Evolutionary conservation across 164 flowering plant species (phyloP).

Genomic region (Brasenia schreberi): DNA sequence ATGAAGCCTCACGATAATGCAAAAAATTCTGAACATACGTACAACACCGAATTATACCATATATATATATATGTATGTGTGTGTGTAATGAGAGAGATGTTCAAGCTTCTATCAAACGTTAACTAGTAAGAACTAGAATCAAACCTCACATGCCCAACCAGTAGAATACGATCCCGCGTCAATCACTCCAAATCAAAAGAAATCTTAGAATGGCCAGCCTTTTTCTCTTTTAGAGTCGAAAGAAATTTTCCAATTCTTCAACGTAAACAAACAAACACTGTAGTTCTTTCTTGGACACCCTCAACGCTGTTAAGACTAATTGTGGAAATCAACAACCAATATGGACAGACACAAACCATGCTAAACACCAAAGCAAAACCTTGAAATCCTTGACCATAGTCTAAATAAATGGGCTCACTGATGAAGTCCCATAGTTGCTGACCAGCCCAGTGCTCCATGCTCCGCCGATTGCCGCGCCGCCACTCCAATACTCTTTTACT

Average conservation of each 20-base stretch:
- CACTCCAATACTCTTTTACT: neutral
- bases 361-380: neutral
- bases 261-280: neutral
- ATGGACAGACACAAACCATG: neutral
- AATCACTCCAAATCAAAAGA: neutral
- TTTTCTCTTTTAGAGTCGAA: neutral
- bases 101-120: too few species aligned
- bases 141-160: neutral
- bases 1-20: too few species aligned
- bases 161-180: neutral
- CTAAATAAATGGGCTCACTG: neutral
- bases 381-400: neutral
- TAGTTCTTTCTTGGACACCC: neutral
- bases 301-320: neutral
- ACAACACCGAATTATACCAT: too few species aligned
- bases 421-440: neutral
- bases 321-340: neutral
- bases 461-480: neutral
- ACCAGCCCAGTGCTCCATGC: neutral
- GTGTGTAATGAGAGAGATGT: too few species aligned
- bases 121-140: neutral
- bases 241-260: neutral
- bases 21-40: too few species aligned
- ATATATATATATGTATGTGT: too few species aligned
- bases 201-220: neutral